Base-by-base conservation (phyloP, 768 basidiomycete species). In the Mycena floridula region DNA sequence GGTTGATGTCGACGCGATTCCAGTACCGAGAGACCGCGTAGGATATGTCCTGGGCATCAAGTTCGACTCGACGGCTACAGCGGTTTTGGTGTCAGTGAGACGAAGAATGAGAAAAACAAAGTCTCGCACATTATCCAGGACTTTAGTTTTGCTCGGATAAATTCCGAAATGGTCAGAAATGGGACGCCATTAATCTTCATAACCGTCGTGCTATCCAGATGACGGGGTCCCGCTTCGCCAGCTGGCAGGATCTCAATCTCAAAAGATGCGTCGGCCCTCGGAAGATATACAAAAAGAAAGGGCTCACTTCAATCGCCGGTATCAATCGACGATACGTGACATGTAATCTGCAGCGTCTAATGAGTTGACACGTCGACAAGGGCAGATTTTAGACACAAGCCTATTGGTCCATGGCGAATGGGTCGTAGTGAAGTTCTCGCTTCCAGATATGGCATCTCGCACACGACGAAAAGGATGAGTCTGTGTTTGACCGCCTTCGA, bases 331-430 rank as follows among this genome's bases (percentile, higher is more conserved):
- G 79, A 58, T 89, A 92, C 36, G 77, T 82, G 50, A 75, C 76
- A 60, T 88, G 86, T 50, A 92, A 63, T 45, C 88, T 90, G 54
- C 41, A 49, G 22, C 48, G 45, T n/a, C n/a, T 15, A 32, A 41
- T 51, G 42, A 45, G 46, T 37, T 39, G 45, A 42, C 47, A 43
- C 43, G 39, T 41, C 46, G 37, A 38, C 39, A 25, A 39, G 43
- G 30, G 32, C 45, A 28, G 21, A 18, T 40, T 20, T 42, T 22
- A 46, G 28, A 24, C 37, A 54, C 67, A 45, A 59, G 87, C 88
- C 89, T 76, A 55, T 89, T 87, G 45, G 82, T 88, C 89, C 89
- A 90, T n/a, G 89, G 82, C 0, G 89, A 87, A 52, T 82, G 74
- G 11, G 76, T 82, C 18, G 74, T 72, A 7, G 80, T 74, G 53